Conservation (phyloP, 805 yeast genomes). For the Komagataella ulmi region DNA sequence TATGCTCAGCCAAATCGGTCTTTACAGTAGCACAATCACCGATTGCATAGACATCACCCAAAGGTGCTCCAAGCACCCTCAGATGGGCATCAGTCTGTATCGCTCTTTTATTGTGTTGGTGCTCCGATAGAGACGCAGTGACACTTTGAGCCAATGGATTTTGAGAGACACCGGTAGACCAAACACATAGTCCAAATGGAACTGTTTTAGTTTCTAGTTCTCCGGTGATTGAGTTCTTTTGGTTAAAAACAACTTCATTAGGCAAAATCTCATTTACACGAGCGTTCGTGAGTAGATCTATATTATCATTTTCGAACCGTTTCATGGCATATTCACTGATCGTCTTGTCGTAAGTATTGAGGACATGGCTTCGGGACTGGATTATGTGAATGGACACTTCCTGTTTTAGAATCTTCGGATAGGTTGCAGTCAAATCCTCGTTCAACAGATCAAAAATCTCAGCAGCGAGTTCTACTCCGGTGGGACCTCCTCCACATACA, state of each 20-base stretch:
- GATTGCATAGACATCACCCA: slow-evolving; percentile 56
- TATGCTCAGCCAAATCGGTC: slow-evolving; percentile 42
- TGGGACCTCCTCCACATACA: slow-evolving; percentile 67
- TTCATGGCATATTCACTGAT: slow-evolving; percentile 53
- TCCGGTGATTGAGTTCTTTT: slow-evolving; percentile 28
- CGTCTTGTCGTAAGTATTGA: slow-evolving; percentile 55
- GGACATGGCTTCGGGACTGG: slow-evolving; percentile 54
- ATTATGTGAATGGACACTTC: slow-evolving; percentile 55
- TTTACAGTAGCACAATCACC: slow-evolving; percentile 64
- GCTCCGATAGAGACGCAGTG: slow-evolving; percentile 28
- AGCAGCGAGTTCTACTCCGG: slow-evolving; percentile 66
- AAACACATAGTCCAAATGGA: slow-evolving; percentile 56
- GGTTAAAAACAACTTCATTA: slow-evolving; percentile 45
- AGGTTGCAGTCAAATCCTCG: slow-evolving; percentile 44
- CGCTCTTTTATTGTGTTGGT: slow-evolving; percentile 54
- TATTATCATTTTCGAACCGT: slow-evolving; percentile 47
- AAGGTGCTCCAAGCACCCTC: slow-evolving; percentile 54
- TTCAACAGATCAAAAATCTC: slow-evolving; percentile 54
- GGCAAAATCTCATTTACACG: slow-evolving; percentile 46
- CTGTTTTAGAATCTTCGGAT: slow-evolving; percentile 49
- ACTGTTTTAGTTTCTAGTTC: slow-evolving; percentile 27
- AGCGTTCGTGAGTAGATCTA: slow-evolving; percentile 50
- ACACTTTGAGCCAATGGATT: slow-evolving; percentile 47
- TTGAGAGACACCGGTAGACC: slow-evolving; percentile 70
- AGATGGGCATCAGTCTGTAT: slow-evolving; percentile 65